These are phyloP conservation scores for Xylaria acuta DNA, from an alignment of 495 filamentous ascomycete species.

Conservation along the genomic window DNA sequence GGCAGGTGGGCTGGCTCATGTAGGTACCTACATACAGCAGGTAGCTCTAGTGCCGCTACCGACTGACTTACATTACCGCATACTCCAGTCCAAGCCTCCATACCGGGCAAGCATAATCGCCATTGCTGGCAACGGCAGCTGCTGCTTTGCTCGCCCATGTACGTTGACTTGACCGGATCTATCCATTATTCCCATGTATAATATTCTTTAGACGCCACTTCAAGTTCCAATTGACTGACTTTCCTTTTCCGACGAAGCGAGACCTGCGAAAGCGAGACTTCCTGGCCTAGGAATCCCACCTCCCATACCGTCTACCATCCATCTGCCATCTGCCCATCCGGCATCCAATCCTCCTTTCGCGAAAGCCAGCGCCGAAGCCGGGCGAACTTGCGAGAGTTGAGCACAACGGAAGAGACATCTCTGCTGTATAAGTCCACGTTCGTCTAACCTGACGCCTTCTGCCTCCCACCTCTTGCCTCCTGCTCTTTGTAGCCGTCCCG, in stretches of 20 bases:
- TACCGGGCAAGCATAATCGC: conserved; percentile 21
- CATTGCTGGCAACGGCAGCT: conserved; percentile 17
- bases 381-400: conserved; percentile 9
- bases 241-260: conserved; percentile 22
- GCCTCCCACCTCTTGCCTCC: not conserved
- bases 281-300: not conserved
- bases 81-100: conserved; percentile 32
- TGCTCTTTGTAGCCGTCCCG: not conserved
- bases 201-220: conserved; percentile 25
- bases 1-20: too few relatives aligned
- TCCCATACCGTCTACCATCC: not conserved
- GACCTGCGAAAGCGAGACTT: conserved; percentile 18
- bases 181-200: conserved; percentile 20
- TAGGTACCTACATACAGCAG: too few relatives aligned
- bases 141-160: conserved; percentile 1
- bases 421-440: not conserved
- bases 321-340: too few relatives aligned
- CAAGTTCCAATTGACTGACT: conserved; percentile 22
- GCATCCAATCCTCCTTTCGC: not conserved
- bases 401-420: conserved; percentile 6
- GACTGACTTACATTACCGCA: conserved; percentile 27
- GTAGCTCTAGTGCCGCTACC: conserved; percentile 23
- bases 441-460: not conserved
- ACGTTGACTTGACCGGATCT: conserved; percentile 9
- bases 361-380: conserved; percentile 3